Conservation (phyloP, 345 rosid species). For the Geranium rotundifolium region DNA sequence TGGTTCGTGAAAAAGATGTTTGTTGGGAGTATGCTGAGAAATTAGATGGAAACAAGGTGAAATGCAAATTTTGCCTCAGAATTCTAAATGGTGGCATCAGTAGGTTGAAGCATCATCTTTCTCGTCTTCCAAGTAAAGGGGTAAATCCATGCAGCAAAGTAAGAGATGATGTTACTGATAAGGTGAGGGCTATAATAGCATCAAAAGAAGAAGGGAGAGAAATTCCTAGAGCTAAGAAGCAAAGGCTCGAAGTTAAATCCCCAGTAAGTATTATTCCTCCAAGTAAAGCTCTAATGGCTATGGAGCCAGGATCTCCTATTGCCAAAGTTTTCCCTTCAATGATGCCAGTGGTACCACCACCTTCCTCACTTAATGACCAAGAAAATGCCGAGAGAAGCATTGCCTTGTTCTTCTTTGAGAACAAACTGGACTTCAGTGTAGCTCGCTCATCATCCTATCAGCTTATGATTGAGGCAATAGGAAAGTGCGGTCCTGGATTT, state of each 20-base stretch:
- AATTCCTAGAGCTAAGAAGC: conserved; percentile 28
- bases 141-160: conserved; percentile 87
- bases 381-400: conserved; percentile 66
- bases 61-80: conserved; percentile 63
- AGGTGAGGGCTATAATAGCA: conserved; percentile 55
- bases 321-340: conserved; percentile 37
- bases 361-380: conserved; percentile 21
- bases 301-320: conserved; percentile 30
- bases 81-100: conserved; percentile 82
- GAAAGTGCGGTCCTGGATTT: conserved; percentile 48
- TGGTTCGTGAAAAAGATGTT: conserved; percentile 84
- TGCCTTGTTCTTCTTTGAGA: conserved; percentile 76
- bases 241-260: conserved; percentile 36
- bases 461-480: conserved; percentile 59
- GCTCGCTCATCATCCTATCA: conserved; percentile 68
- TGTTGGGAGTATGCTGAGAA: conserved; percentile 95
- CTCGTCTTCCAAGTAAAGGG: conserved; percentile 83
- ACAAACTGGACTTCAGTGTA: conserved; percentile 52
- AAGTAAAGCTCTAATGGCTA: conserved; percentile 17
- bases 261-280: conserved; percentile 24
- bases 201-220: conserved; percentile 57
- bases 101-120: conserved; percentile 79
- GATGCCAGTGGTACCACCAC: conserved; percentile 17
- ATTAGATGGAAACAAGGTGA: conserved; percentile 77
- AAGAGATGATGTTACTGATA: conserved; percentile 64